phyloP scores from a whole-genome alignment of 305 asterid genomes.

The Solanum hybrid region DNA sequence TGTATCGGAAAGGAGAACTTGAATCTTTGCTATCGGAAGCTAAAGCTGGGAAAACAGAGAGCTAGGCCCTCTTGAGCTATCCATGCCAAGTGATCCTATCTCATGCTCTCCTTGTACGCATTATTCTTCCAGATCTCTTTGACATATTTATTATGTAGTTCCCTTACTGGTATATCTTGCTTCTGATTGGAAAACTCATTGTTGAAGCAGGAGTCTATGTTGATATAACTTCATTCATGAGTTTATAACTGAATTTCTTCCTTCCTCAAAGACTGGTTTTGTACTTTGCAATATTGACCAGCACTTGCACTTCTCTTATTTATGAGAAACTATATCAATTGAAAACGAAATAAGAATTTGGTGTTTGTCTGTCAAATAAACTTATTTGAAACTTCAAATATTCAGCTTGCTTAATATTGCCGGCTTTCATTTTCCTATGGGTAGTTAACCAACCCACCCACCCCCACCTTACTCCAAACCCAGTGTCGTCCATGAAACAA shows the following conservation, averaged over 20 bases:
- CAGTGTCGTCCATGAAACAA: background rate
- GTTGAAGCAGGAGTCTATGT: background rate
- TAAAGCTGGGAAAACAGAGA: slow-evolving; percentile 30
- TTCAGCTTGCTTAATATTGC: background rate
- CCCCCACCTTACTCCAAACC: background rate
- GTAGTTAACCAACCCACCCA: background rate
- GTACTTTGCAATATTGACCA: background rate
- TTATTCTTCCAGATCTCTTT: background rate
- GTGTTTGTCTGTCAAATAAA: background rate
- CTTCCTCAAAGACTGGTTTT: background rate
- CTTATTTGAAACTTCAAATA: background rate
- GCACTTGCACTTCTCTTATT: background rate
- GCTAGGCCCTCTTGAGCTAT: slow-evolving; percentile 14
- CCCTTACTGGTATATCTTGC: background rate
- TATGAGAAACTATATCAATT: background rate
- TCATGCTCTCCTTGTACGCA: background rate
- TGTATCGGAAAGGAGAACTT: slow-evolving; percentile 59
- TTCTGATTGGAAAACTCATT: background rate
- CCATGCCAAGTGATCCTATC: background rate
- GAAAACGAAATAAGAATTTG: background rate
- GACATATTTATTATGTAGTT: background rate
- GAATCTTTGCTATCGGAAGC: slow-evolving; percentile 56
- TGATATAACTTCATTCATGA: background rate
- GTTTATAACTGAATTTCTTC: background rate
- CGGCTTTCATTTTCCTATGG: background rate